Base-by-base conservation (phyloP, 1,284 basidiomycete species). In the Ustilago lituana region DNA sequence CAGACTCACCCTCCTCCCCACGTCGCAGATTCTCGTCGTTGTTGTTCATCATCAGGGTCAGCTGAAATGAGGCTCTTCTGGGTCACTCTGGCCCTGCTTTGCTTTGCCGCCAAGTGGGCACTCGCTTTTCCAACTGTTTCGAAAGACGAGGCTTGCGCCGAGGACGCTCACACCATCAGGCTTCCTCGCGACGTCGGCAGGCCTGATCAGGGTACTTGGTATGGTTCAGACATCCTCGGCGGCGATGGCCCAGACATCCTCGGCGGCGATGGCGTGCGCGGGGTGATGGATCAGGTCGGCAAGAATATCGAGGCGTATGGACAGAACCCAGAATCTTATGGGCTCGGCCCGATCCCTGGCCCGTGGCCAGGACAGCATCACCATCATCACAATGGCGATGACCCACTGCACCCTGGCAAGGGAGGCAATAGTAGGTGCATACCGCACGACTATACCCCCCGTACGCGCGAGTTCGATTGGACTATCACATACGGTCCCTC, bases 391-490 rank as follows among this genome's bases (percentile, higher is more conserved):
- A 20, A 36, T 22, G 20, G 38, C 14, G 19, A 20, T 29, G 27
- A 29, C 7, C 27, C 27, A 6, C 6, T 7, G 6, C 27, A 29
- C 27, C 7, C 27, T 7, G 7, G 12, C 27, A 12, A 12, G 6
- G 27, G 27, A 29, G 27, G 27, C 4, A 7, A 5, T 12, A n/a
- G 32, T 26, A 40, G 27, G 9, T 65, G 62, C 39, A 24, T 35
- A 15, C 40, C 46, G 9, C 38, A 43, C 27, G 60, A 69, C 45
- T 69, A 48, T 23, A 69, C 70, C 3, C 69, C 73, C 11, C 59
- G 44, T 5, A 63, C 56, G 3, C 73, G 79, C 10, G 38, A 48
- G 22, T 80, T 60, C 41, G 63, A 71, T 22, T 77, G 64, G 53
- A 68, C 47, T 10, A 40, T 80, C 24, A 64, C 74, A 11, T 55